Conservation (phyloP, 331 rosid genomes). For the Phaseolus coccineus region DNA sequence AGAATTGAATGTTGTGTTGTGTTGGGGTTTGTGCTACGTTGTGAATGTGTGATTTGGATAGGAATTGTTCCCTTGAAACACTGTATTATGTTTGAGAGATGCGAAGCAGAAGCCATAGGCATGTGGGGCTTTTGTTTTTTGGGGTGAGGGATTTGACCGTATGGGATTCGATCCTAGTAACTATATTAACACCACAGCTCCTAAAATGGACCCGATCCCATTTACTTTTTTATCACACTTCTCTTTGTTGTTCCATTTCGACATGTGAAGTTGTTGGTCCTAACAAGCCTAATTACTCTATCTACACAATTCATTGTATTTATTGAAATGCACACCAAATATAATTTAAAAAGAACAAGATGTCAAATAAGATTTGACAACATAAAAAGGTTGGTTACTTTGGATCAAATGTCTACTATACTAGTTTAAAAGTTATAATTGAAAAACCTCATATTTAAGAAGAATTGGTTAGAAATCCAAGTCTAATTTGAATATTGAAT, state of each 20-base stretch:
- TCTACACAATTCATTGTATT: too few species aligned
- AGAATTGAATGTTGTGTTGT: background rate
- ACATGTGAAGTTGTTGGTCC: background rate
- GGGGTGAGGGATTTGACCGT: slow-evolving; percentile 32
- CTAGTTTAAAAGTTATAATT: too few species aligned
- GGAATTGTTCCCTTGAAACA: slow-evolving; percentile 31
- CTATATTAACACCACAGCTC: slow-evolving; percentile 28
- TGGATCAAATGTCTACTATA: too few species aligned
- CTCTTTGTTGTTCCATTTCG: background rate
- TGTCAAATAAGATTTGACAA: too few species aligned
- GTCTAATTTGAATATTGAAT: too few species aligned
- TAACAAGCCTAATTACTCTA: too few species aligned
- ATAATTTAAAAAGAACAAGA: too few species aligned
- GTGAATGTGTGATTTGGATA: slow-evolving; percentile 34
- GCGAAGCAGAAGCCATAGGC: slow-evolving; percentile 26
- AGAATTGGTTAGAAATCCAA: too few species aligned
- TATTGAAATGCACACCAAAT: too few species aligned
- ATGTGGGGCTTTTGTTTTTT: slow-evolving; percentile 34
- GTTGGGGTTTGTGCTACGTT: slow-evolving; percentile 9
- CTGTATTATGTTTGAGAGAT: slow-evolving; percentile 32
- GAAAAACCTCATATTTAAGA: too few species aligned
- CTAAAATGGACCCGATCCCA: slow-evolving; percentile 5
- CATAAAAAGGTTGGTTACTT: too few species aligned
- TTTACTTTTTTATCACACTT: background rate
- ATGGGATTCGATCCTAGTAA: slow-evolving; percentile 41